Base-by-base conservation (phyloP, 768 basidiomycete species). In the Tylopilus intermedius region DNA sequence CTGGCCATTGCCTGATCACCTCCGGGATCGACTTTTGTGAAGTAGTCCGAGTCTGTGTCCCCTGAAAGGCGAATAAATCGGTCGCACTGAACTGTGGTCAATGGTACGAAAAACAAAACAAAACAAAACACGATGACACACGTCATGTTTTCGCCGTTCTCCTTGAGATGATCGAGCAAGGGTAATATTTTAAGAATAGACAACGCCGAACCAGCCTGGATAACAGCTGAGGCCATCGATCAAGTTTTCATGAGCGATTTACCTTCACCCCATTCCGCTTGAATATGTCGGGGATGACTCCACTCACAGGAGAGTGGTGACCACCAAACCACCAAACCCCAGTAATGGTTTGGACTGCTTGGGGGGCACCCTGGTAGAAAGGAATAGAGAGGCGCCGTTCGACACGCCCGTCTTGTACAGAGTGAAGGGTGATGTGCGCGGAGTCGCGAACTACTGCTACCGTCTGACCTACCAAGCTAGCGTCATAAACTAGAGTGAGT, bases 51-150 rank as follows among this genome's bases (percentile, higher is more conserved):
- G 78, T 80, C 50, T 83, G 80, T 9, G 81, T 79, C 37, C 82
- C 83, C 70, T 89, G 85, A 63, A 90, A 90, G 38, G 87, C 84
- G 66, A 92, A 92, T 38, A 91, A 70, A 70, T 90, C 85, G 50
- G 83, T 83, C 8, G 85, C 84, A 51, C 90, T 91, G 67, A 53
- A 50, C 32, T 22, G 39, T 41, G 33, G 65, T 66, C 51, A 56
- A 40, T 51, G 45, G 48, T 33, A 38, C 45, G 51, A 51, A 18
- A 18, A 18, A 18, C 43, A 32, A 32, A 43, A 45, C n/a, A n/a
- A n/a, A n/a, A n/a, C n/a, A n/a, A n/a, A n/a, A n/a, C 41, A 35
- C 18, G 57, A 48, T 22, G 47, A 72, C 80, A 57, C 62, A 90
- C 89, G 81, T 85, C 60, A 80, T 65, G 54, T 80, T 79, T 60